Evolutionary conservation across 2,329 filamentous ascomycete species (phyloP).

Genomic region (Lasiodiplodia sp.): DNA sequence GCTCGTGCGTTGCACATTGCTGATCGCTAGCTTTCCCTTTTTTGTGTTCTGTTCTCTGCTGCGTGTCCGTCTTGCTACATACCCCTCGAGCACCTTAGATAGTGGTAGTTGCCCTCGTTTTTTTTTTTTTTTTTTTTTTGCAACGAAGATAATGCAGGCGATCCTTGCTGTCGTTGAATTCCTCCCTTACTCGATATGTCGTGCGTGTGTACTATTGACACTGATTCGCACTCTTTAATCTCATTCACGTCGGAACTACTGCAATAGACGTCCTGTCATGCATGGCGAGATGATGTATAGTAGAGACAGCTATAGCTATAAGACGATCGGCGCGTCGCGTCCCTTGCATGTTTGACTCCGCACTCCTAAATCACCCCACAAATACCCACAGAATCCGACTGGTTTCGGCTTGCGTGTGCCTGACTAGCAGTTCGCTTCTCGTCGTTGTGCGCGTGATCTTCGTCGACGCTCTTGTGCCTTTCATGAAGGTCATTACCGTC

Average conservation of each 20-base stretch:
- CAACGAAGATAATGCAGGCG: slow-evolving; percentile 25
- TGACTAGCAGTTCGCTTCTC: not conserved
- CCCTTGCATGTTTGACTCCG: not conserved
- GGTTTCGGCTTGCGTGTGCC: not conserved
- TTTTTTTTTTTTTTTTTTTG: slow-evolving; percentile 12
- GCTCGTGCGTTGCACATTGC: slow-evolving; percentile 18
- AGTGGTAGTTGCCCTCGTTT: slow-evolving; percentile 15
- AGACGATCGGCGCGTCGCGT: not conserved
- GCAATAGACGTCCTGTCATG: not conserved
- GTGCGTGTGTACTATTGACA: not conserved
- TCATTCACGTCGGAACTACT: not conserved
- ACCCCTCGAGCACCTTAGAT: slow-evolving; percentile 28
- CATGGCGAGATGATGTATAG: not conserved
- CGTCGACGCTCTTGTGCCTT: too few species aligned
- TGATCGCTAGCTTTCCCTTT: not conserved
- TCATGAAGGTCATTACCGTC: not conserved
- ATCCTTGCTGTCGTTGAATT: slow-evolving; percentile 16
- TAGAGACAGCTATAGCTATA: not conserved
- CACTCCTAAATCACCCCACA: not conserved
- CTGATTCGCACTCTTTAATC: not conserved
- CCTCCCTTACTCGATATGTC: not conserved
- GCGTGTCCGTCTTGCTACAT: slow-evolving; percentile 23
- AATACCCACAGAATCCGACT: not conserved
- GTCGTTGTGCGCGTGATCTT: not conserved
- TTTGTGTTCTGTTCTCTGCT: not conserved